phyloP scores from a whole-genome alignment of 305 asterid species.

The Fraxinus sp. region DNA sequence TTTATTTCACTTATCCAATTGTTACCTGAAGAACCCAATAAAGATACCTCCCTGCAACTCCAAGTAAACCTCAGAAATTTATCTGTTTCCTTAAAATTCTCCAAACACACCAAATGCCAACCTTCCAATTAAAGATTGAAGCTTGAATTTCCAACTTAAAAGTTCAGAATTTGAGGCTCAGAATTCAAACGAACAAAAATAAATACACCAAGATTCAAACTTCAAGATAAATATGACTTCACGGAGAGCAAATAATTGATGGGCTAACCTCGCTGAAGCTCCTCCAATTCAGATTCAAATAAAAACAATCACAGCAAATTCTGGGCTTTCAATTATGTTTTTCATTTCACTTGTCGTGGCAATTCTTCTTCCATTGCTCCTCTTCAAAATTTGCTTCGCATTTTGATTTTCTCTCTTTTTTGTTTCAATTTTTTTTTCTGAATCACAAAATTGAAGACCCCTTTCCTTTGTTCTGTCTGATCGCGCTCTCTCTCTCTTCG shows the following conservation, averaged over 20 bases:
- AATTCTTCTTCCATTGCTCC: constrained; percentile 42
- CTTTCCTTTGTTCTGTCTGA: constrained; percentile 26
- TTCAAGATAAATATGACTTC: constrained; percentile 30
- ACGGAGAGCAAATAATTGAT: constrained; percentile 18
- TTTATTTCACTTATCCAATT: constrained; percentile 26
- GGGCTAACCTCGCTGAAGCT: constrained; percentile 45
- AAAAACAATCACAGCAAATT: constrained; percentile 7
- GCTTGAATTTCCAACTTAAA: constrained; percentile 72
- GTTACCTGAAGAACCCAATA: constrained; percentile 30
- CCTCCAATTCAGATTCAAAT: constrained; percentile 25
- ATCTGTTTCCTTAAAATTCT: constrained; percentile 37
- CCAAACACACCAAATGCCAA: constrained; percentile 52
- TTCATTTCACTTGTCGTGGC: constrained; percentile 31
- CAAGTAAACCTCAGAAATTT: constrained; percentile 49
- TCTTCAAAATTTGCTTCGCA: constrained; percentile 29
- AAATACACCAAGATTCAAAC: constrained; percentile 37
- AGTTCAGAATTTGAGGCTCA: constrained; percentile 51
- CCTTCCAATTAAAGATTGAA: constrained; percentile 44
- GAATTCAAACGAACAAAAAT: constrained; percentile 36
- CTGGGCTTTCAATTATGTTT: constrained; percentile 16
- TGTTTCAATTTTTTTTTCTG: constrained; percentile 5
- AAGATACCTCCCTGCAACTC: constrained; percentile 47
- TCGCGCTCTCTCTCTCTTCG: constrained; percentile 11
- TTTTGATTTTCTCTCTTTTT: constrained; percentile 15
- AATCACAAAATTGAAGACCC: constrained; percentile 46